Evolutionary conservation across 768 basidiomycete species (phyloP), one percentile per base, ranked within the genome.

Genomic region (Termitomyces sp.): DNA sequence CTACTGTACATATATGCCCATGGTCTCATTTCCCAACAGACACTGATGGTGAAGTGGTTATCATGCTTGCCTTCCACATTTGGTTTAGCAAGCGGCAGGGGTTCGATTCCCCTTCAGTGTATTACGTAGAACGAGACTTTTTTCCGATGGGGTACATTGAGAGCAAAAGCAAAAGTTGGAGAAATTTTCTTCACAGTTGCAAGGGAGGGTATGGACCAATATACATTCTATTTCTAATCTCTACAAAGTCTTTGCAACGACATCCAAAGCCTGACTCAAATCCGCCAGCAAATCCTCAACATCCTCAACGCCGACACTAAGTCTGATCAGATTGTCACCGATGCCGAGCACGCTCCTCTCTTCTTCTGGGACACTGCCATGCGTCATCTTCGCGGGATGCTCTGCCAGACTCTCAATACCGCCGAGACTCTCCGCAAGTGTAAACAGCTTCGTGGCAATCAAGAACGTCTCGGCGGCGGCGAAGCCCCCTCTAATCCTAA

Each of bases 391-490:
- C 45, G 86, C 84, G 0, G 94, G 95, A 46, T 90, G 79, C 70
- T 98, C 94, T 0, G 90, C 90, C 35, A 98, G 73, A 69, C 86
- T 88, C 79, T 98, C 96, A 6, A 97, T 92, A 0, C 94, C 96
- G 1, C 96, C 96, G 5, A 98, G 73, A 26, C 84, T 86, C 79
- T 95, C 94, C 0, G 94, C 95, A 13, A 98, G 77, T 26, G 86
- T 80, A 66, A 94, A 94, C 35, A 95, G 67, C 28, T 81, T 70
- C 4, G 85, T 78, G 0, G 80, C 69, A 0, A 81, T 82, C 56
- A 95, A 68, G 75, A 97, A 94, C 58, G 65, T 74, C 52, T 87
- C 80, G 2, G 90, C 87, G 61, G 81, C 78, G 47, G 59, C 66
- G 30, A 73, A 69, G 1, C 84, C 80, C 1, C 84, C 90, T 75